Conservation (phyloP, 1,139 yeast species). For the Debaryomyces coudertii region DNA sequence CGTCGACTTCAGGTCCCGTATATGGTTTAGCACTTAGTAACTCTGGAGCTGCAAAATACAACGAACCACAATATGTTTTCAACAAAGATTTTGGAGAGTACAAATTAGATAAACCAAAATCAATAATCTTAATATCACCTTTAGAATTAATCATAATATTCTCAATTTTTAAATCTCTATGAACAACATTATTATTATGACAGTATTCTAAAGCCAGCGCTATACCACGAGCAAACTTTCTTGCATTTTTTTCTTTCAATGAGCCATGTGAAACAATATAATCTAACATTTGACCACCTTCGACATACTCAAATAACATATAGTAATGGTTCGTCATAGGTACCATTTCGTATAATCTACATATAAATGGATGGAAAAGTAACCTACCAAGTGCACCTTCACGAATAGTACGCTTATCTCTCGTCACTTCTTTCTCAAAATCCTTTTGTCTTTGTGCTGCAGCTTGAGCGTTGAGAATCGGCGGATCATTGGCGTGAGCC, state of each 20-base stretch:
- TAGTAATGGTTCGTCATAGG: slow-evolving; percentile 97
- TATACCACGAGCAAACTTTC: slow-evolving; percentile 95
- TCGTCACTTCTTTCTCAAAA: slow-evolving; percentile 81
- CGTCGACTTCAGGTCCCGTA: slow-evolving; percentile 95
- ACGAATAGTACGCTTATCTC: slow-evolving; percentile 89
- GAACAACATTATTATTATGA: slow-evolving; percentile 92
- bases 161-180: slow-evolving; percentile 94
- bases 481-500: slow-evolving; percentile 74
- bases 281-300: slow-evolving; percentile 98
- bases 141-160: slow-evolving; percentile 91
- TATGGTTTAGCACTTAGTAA: slow-evolving; percentile 90
- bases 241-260: slow-evolving; percentile 88
- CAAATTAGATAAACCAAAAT: slow-evolving; percentile 91
- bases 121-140: slow-evolving; percentile 94
- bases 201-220: slow-evolving; percentile 93
- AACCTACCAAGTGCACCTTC: slow-evolving; percentile 94
- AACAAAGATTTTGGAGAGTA: slow-evolving; percentile 72
- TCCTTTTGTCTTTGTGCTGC: slow-evolving; percentile 68
- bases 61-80: slow-evolving; percentile 95
- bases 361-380: slow-evolving; percentile 88
- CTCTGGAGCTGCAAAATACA: slow-evolving; percentile 98
- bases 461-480: slow-evolving; percentile 59
- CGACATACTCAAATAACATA: slow-evolving; percentile 94
- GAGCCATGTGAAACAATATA: slow-evolving; percentile 97
- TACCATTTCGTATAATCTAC: slow-evolving; percentile 90